These are phyloP conservation scores for Nakataea oryzae DNA, from an alignment of 2,329 filamentous ascomycete genomes.

Conservation along the genomic window DNA sequence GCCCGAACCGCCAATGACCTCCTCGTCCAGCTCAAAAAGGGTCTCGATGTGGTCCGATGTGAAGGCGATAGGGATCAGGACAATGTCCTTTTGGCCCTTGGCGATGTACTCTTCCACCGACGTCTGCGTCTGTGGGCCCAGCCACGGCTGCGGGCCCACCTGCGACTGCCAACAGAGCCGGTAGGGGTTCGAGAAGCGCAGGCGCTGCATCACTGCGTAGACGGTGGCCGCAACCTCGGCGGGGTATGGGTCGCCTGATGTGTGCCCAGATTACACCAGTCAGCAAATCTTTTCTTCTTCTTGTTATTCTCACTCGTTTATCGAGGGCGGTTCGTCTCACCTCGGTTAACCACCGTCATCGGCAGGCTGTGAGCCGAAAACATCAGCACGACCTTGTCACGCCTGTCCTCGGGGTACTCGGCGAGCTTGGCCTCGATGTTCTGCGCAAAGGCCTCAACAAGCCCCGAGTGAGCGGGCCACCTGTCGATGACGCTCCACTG, in stretches of 20 bases:
- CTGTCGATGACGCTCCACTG: constrained; percentile 96
- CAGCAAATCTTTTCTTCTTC: constrained; percentile 9
- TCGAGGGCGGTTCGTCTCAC: constrained; percentile 29
- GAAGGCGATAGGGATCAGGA: constrained; percentile 92
- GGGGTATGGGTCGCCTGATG: constrained; percentile 80
- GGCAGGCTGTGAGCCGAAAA: constrained; percentile 95
- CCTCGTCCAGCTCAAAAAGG: constrained; percentile 83
- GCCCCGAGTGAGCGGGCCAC: constrained; percentile 84
- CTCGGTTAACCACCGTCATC: constrained; percentile 94
- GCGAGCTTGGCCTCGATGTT: constrained; percentile 81
- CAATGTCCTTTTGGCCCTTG: constrained; percentile 82
- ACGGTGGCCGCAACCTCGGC: constrained; percentile 94
- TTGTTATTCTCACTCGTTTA: too few relatives aligned
- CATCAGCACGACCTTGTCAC: constrained; percentile 72
- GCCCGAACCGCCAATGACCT: constrained; percentile 84
- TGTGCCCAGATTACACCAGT: constrained; percentile 12
- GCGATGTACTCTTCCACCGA: constrained; percentile 83
- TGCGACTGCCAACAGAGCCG: constrained; percentile 96
- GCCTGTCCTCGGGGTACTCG: constrained; percentile 72
- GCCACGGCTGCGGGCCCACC: constrained; percentile 89
- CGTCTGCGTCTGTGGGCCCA: constrained; percentile 84
- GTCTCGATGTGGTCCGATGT: constrained; percentile 99
- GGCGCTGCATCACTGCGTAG: constrained; percentile 87
- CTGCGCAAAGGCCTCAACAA: constrained; percentile 84
- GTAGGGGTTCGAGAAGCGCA: constrained; percentile 84